Conservation (phyloP, 2,329 filamentous ascomycete genomes). For the Scedosporium apiospermum region DNA sequence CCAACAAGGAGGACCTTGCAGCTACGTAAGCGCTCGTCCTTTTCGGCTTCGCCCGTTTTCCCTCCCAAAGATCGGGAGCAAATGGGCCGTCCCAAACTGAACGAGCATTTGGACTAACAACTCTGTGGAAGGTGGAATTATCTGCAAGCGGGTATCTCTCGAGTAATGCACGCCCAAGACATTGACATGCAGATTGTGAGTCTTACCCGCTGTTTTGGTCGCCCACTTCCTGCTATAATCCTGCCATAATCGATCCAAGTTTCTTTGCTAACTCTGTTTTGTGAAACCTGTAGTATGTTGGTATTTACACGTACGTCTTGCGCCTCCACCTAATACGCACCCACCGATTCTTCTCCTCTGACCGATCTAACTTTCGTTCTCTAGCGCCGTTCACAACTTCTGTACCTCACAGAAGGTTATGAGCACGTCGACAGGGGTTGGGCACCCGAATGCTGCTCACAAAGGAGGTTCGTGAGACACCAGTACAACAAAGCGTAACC, state of each 20-base stretch:
- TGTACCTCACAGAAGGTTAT: slow-evolving; percentile 82
- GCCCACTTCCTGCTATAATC: background rate
- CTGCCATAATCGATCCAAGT: slow-evolving; percentile 3
- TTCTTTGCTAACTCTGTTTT: background rate
- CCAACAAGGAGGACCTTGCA: slow-evolving; percentile 51
- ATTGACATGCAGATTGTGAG: slow-evolving; percentile 83
- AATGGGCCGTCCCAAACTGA: slow-evolving; percentile 7
- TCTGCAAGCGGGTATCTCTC: slow-evolving; percentile 76
- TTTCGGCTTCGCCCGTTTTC: background rate
- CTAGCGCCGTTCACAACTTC: slow-evolving; percentile 90
- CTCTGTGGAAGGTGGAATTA: slow-evolving; percentile 65
- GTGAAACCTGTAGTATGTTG: slow-evolving; percentile 65
- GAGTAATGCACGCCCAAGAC: slow-evolving; percentile 87
- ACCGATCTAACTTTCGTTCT: background rate
- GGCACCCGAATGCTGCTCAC: slow-evolving; percentile 36
- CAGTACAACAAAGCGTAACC: background rate
- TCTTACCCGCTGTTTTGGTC: slow-evolving; percentile 7
- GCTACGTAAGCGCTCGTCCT: slow-evolving; percentile 29
- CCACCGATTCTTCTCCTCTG: background rate
- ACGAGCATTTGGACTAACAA: slow-evolving; percentile 16
- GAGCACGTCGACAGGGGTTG: slow-evolving; percentile 29
- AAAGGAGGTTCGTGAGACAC: slow-evolving; percentile 48
- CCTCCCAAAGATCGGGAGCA: background rate
- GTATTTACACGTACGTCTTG: slow-evolving; percentile 68
- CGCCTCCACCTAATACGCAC: background rate